Evolutionary conservation across 106 monocot species (phyloP), one percentile per base, ranked within the genome.

Genomic region (Platanthera guangdongensis): DNA sequence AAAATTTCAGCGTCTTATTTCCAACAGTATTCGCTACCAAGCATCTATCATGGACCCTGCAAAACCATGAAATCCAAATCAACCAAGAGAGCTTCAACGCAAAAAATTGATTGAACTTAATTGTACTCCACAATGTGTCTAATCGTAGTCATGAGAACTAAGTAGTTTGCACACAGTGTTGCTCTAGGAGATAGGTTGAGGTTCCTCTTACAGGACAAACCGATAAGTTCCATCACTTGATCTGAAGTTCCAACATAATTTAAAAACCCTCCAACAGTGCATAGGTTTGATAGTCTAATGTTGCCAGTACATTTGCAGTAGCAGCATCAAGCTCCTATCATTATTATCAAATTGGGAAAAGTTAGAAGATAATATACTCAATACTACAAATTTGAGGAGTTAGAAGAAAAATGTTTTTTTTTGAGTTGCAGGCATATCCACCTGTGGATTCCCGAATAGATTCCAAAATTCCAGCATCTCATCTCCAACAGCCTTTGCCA

Each of bases 41-140:
- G 52, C 51, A 80, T 1, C 87, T 87, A 78, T 90, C 78, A 9
- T 25, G 90, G 90, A 51, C 84, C 85, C 90, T 88, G 78, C 80
- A 88, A 78, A 10, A 28, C 30, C 64, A 22, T 28, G 4, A 30
- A 7, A 10, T 30, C 30, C 25, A 25, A 25, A 25, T 25, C 25
- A 25, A 25, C 25, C 25, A 25, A 25, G 0, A 28, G 64, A 6
- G 0, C 0, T 47, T 47, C 16, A 69, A 52, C 30, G 74, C 18
- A 8, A 16, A 13, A 4, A 22, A 21, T 9, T 47, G 1, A 65
- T 65, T 30, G 4, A 47, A 16, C 45, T 6, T 15, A 47, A 47
- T 30, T 32, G 30, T 7, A 70, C 50, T 39, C 84, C 81, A 84
- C 13, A 84, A 39, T 4, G 68, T 74, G 47, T 84, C 30, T 74